Percentiles rank a stretch among this genome's conserved stretches.
Conservation (phyloP, 495 filamentous ascomycete genomes). For the Usnea hakonensis region DNA sequence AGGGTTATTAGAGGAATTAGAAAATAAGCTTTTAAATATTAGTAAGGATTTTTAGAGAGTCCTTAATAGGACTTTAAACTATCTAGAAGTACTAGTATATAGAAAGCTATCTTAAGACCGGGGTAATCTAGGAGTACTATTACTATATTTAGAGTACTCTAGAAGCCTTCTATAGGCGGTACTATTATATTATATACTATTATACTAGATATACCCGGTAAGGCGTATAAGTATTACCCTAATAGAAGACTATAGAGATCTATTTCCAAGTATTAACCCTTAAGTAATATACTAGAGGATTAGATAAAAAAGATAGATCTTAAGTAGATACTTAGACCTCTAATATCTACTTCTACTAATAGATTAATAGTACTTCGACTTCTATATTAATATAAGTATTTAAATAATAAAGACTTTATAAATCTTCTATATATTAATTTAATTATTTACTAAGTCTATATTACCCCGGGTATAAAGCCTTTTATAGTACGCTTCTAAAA, state of each 20-base stretch:
- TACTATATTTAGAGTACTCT: neutral
- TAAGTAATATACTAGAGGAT: neutral
- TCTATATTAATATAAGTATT: neutral
- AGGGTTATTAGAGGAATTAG: neutral
- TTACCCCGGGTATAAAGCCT: neutral
- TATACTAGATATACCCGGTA: no score
- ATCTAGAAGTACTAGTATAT: neutral
- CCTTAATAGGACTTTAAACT: neutral
- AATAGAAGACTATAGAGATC: no score
- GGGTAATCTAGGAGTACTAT: neutral
- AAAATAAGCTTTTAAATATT: neutral
- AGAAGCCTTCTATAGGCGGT: no score
- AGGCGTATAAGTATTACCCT: no score
- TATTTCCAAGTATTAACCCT: neutral
- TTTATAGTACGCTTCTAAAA: neutral
- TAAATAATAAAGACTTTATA: neutral
- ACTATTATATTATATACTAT: no score
- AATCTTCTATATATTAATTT: neutral
- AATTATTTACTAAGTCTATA: neutral
- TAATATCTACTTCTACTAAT: neutral
- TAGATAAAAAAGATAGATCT: constrained; percentile 14
- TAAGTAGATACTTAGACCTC: neutral
- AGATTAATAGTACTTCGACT: neutral
- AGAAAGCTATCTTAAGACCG: no score
- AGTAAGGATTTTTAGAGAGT: neutral